Percentiles rank a stretch among this genome's conserved stretches.
phyloP scores from a whole-genome alignment of 495 filamentous ascomycete species.

The Tuber umbilicatum region DNA sequence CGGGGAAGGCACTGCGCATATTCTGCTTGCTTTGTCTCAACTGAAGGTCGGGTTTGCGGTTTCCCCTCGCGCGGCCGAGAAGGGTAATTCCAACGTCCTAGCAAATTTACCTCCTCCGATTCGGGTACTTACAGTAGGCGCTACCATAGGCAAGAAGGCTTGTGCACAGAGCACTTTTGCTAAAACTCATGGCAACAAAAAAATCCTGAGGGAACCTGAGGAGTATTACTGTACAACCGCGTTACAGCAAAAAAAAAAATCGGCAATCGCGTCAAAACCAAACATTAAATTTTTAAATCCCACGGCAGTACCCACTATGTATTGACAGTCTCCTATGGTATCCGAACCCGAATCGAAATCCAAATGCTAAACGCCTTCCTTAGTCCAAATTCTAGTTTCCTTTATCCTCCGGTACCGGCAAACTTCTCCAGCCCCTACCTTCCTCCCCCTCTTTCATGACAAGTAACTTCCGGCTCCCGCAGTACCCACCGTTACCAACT shows the following conservation, averaged over 20 bases:
- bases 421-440: slow-evolving; percentile 52
- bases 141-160: background rate
- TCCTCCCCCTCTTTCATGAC: slow-evolving; percentile 53
- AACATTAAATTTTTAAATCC: background rate
- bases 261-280: background rate
- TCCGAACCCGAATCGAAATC: background rate
- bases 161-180: background rate
- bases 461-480: slow-evolving; percentile 53
- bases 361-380: background rate
- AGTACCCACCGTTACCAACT: slow-evolving; percentile 54
- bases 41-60: background rate
- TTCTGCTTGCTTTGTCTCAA: background rate
- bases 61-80: background rate
- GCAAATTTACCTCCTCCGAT: background rate
- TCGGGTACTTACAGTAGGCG: background rate
- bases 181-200: background rate
- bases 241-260: background rate
- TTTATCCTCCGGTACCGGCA: slow-evolving; percentile 33
- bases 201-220: background rate
- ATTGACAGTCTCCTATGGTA: background rate
- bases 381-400: background rate
- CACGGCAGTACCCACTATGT: background rate
- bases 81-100: background rate
- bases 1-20: background rate
- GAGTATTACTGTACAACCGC: background rate